These are phyloP conservation scores for Dicorynia guianensis DNA, from an alignment of 306 rosid species.

Conservation along the genomic window DNA sequence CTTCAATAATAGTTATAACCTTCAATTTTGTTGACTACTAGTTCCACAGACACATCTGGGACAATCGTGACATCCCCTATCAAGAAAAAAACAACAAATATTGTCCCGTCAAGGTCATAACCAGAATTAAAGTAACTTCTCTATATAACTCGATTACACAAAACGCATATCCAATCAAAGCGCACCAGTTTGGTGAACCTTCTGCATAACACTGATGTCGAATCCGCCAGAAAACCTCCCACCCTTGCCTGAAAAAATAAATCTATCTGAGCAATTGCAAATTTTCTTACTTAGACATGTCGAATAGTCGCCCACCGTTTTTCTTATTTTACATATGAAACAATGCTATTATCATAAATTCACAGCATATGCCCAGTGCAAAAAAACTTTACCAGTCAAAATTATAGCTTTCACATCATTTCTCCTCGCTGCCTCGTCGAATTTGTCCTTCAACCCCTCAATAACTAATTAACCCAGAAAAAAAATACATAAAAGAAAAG, in stretches of 20 bases:
- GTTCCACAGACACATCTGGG: conserved; percentile 90
- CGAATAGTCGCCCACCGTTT: neutral
- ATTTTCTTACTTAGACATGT: conserved; percentile 17
- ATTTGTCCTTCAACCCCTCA: conserved; percentile 69
- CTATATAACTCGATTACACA: neutral
- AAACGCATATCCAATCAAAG: neutral
- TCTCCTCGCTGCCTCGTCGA: conserved; percentile 76
- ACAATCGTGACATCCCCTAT: conserved; percentile 74
- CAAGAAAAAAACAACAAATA: conserved; percentile 34
- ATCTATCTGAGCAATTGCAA: conserved; percentile 24
- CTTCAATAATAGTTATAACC: conserved; percentile 54
- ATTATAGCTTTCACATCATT: conserved; percentile 90
- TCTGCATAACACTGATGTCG: conserved; percentile 89
- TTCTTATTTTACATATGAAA: neutral
- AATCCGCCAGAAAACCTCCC: conserved; percentile 94
- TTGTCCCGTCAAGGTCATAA: conserved; percentile 3
- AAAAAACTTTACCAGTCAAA: conserved; percentile 69
- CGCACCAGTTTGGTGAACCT: conserved; percentile 86
- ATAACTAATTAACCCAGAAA: conserved; percentile 57
- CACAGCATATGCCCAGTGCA: neutral
- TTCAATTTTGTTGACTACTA: conserved; percentile 80
- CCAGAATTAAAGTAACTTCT: conserved; percentile 15
- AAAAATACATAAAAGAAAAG: conserved; percentile 11
- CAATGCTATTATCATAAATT: conserved; percentile 11
- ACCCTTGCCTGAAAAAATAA: conserved; percentile 68